Conservation (phyloP, 306 rosid genomes). For the Psophocarpus tetragonolobus region DNA sequence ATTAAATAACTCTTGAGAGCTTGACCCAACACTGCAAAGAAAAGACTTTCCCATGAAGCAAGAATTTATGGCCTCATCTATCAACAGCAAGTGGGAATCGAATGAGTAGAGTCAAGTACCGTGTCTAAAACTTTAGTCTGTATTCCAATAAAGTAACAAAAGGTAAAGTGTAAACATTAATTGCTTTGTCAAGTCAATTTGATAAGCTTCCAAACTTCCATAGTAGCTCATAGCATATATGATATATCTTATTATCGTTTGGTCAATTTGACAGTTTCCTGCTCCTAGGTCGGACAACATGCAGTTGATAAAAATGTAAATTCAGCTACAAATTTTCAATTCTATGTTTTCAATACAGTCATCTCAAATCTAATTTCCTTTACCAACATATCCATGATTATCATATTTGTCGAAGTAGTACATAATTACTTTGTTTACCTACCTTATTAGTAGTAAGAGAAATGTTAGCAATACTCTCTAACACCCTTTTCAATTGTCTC, state of each 20-base stretch:
- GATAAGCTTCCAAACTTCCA: too few species aligned
- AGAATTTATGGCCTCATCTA: neutral
- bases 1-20: neutral
- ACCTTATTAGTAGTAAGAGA: neutral
- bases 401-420: neutral
- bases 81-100: neutral
- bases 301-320: too few species aligned
- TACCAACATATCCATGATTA: neutral
- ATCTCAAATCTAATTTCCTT: constrained; percentile 9
- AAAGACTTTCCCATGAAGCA: constrained; percentile 1
- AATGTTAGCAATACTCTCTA: too few species aligned
- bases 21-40: constrained; percentile 16
- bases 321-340: too few species aligned
- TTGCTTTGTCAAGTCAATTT: constrained; percentile 10
- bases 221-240: too few species aligned
- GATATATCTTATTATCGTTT: too few species aligned
- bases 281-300: too few species aligned
- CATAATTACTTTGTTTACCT: neutral
- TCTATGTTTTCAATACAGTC: neutral
- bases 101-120: constrained; percentile 1
- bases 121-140: constrained; percentile 1
- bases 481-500: too few species aligned
- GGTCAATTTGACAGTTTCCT: too few species aligned
- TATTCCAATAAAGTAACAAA: neutral
- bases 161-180: neutral